Conservation (phyloP, 176 grass and related monocot species). For the Bromus sterilis region DNA sequence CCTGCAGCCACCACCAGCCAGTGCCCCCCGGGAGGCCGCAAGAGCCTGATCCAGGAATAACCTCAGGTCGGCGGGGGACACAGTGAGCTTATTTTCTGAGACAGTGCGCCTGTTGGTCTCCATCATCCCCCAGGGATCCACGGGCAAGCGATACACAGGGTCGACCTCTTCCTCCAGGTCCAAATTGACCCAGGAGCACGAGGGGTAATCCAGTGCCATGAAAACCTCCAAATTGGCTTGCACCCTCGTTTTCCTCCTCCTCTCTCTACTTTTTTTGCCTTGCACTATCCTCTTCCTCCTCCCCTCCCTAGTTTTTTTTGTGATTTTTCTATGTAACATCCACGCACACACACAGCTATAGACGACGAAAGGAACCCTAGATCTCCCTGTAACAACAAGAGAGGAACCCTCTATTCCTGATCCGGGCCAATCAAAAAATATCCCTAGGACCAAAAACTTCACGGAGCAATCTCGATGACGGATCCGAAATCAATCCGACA, state of each 20-base stretch:
- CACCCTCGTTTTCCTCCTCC: not conserved
- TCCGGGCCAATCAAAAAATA: conserved; percentile 60
- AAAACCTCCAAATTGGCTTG: conserved; percentile 16
- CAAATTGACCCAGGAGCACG: conserved; percentile 35
- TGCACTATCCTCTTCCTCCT: not conserved
- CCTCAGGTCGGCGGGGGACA: too few relatives aligned
- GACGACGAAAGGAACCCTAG: conserved; percentile 32
- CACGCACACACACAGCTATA: not conserved
- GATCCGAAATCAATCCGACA: conserved; percentile 28
- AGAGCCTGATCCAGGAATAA: conserved; percentile 32
- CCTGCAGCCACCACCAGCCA: not conserved
- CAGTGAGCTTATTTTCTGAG: too few relatives aligned
- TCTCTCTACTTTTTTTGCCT: not conserved
- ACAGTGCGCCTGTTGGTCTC: too few relatives aligned
- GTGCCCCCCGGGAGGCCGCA: not conserved
- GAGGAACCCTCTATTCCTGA: conserved; percentile 68
- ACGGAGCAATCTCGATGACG: conserved; percentile 71
- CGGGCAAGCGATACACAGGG: conserved; percentile 44
- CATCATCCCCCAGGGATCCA: conserved; percentile 77
- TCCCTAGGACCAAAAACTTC: conserved; percentile 85
- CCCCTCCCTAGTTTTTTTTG: not conserved
- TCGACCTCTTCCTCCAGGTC: conserved; percentile 30
- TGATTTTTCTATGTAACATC: conserved; percentile 11
- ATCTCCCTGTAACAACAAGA: conserved; percentile 16
- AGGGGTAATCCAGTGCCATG: conserved; percentile 44